phyloP scores from a whole-genome alignment of 352 stramenopile genomes.

The Phytophthora megakarya region DNA sequence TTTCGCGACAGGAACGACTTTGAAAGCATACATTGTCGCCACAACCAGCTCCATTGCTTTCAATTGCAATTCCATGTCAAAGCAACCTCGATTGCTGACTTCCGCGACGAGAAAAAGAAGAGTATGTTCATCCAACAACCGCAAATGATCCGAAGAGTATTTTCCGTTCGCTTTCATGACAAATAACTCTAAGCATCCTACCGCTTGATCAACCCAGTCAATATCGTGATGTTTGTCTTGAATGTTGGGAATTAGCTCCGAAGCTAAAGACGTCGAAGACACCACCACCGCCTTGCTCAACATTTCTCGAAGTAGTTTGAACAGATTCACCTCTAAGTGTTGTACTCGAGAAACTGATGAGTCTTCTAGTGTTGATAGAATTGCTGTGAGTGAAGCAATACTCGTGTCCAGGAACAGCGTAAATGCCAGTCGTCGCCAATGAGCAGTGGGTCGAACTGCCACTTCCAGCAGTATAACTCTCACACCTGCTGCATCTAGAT shows the following conservation, averaged over 20 bases:
- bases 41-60: conserved; percentile 35
- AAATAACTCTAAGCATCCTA: conserved; percentile 44
- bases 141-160: conserved; percentile 38
- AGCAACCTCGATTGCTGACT: conserved; percentile 12
- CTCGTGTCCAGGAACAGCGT: conserved; percentile 39
- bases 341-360: conserved; percentile 1
- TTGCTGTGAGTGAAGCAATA: conserved; percentile 22
- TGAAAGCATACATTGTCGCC: conserved; percentile 35
- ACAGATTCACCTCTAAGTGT: conserved; percentile 37
- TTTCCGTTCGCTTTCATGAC: conserved; percentile 32
- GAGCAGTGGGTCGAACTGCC: conserved; percentile 38
- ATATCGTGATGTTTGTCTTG: not conserved
- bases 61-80: conserved; percentile 16
- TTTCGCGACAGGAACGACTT: conserved; percentile 16
- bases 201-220: conserved; percentile 38
- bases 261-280: conserved; percentile 23
- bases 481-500: conserved; percentile 28
- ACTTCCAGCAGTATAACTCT: conserved; percentile 49
- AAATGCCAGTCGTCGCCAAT: conserved; percentile 50
- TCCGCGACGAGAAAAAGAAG: conserved; percentile 43
- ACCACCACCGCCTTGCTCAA: conserved; percentile 49
- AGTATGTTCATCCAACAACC: conserved; percentile 33
- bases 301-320: conserved; percentile 55
- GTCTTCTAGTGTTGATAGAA: conserved; percentile 20
- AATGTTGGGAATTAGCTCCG: not conserved